Evolutionary conservation across 179 eudicot genomes (phyloP), one percentile per base, ranked within the genome.

Genomic region (Spinacia oleracea): DNA sequence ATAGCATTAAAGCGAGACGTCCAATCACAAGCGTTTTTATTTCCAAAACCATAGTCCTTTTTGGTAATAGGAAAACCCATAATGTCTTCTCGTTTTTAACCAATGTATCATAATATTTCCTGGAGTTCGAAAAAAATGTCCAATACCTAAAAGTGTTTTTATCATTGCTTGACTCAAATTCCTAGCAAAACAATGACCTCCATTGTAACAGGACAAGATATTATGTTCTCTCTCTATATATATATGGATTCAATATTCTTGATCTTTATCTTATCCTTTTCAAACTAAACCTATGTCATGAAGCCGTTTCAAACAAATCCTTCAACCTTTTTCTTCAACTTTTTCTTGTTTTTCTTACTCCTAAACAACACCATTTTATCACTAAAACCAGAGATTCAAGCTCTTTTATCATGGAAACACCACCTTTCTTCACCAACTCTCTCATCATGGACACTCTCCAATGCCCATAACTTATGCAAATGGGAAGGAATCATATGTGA

Each of bases 401-500:
- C 80, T 34, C 66, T 77, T 10, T 25, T 77, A 7, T 67, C 59
- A 34, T 77, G 80, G 80, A 67, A 68, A 68, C 8, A 77, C 53
- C 67, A 27, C 55, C 51, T 67, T 2, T 5, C 66, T n/a, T 23
- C 74, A n/a, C 40, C 66, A 29, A 60, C 68, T 9, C 87, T 90
- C 72, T 25, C 78, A 51, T 90, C 94, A 40, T 92, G 97, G 94
- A 86, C 87, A n/a, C 83, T 35, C 27, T 75, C 78, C 51, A 85
- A 90, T 77, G 23, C 77, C 48, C 72, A 66, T 42, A 74, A 83
- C 77, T 80, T 84, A 29, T 92, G 94, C 79, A 78, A 82, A 60
- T 92, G 97, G 97, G 80, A 78, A 9, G 92, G 93, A 34, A 81
- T 92, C 40, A 60, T 42, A 27, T 92, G 97, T 83, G 68, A 74